phyloP scores from a whole-genome alignment of 108 stramenopile genomes.

The Cyclotella atomus region DNA sequence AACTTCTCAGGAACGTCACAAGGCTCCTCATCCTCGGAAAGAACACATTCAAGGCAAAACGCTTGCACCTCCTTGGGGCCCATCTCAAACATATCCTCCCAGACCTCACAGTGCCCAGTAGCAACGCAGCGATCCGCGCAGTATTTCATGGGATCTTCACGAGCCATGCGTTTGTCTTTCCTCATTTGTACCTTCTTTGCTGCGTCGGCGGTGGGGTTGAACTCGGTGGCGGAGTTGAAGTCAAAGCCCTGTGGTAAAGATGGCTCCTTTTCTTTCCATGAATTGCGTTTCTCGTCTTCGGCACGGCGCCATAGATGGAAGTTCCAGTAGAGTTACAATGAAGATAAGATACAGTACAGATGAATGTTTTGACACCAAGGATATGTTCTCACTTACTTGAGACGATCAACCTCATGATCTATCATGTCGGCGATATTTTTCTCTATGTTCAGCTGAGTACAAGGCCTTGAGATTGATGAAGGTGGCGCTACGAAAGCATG shows the following conservation, averaged over 20 bases:
- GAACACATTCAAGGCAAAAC: conserved; percentile 84
- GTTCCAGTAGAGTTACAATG: not conserved
- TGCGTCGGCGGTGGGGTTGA: conserved; percentile 15
- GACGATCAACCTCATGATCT: conserved; percentile 28
- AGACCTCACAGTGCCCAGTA: conserved; percentile 85
- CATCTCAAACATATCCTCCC: conserved; percentile 71
- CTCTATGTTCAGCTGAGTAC: not conserved
- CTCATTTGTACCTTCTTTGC: conserved; percentile 34
- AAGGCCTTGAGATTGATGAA: not conserved
- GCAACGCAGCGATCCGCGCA: conserved; percentile 84
- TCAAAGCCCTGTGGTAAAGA: conserved; percentile 23
- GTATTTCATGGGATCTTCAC: conserved; percentile 62
- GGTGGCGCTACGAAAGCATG: not conserved
- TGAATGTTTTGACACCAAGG: not conserved
- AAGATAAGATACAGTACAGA: not conserved
- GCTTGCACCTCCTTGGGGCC: conserved; percentile 59
- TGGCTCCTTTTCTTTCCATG: not conserved
- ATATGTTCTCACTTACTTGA: not conserved
- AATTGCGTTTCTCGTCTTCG: conserved; percentile 20
- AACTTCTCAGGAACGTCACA: conserved; percentile 70
- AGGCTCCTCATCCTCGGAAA: conserved; percentile 69
- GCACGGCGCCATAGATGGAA: conserved; percentile 22
- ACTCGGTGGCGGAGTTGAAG: conserved; percentile 31
- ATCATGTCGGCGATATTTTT: conserved; percentile 18
- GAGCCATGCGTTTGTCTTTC: conserved; percentile 68